Evolutionary conservation across 805 yeast genomes (phyloP).

Genomic region (Dipodascus albidus): DNA sequence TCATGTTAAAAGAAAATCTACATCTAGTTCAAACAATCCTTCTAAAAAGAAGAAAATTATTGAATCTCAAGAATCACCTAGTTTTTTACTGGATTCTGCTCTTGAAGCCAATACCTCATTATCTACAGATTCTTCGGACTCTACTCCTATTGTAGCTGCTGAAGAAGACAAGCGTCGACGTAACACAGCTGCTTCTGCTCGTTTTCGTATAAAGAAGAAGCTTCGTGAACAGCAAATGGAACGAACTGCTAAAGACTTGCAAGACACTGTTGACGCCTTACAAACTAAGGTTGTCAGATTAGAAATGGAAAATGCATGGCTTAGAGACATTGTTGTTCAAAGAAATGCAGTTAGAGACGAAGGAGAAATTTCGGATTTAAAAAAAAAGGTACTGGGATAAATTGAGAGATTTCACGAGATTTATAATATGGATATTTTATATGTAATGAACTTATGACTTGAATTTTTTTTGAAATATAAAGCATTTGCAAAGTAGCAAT

Average conservation of each 20-base stretch:
- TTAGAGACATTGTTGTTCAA: conserved; percentile 73
- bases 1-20: neutral
- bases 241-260: conserved; percentile 53
- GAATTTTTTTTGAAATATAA: neutral
- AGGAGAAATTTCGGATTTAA: conserved; percentile 17
- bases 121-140: neutral
- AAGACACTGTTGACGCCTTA: conserved; percentile 46
- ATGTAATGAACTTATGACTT: neutral
- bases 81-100: conserved; percentile 5
- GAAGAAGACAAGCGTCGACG: conserved; percentile 63
- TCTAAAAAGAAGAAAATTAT: neutral
- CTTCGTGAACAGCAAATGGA: conserved; percentile 82
- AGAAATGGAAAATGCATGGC: conserved; percentile 80
- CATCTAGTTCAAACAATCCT: conserved; percentile 5
- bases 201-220: conserved; percentile 82
- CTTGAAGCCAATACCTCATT: conserved; percentile 11
- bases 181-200: conserved; percentile 83
- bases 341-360: conserved; percentile 36
- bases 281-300: conserved; percentile 65
- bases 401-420: neutral
- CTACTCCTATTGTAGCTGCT: conserved; percentile 17
- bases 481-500: neutral
- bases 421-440: neutral
- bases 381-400: conserved; percentile 13
- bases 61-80: neutral